These are phyloP conservation scores for Leishmania tropica DNA, from an alignment of 208 protist species.

Conservation along the genomic window DNA sequence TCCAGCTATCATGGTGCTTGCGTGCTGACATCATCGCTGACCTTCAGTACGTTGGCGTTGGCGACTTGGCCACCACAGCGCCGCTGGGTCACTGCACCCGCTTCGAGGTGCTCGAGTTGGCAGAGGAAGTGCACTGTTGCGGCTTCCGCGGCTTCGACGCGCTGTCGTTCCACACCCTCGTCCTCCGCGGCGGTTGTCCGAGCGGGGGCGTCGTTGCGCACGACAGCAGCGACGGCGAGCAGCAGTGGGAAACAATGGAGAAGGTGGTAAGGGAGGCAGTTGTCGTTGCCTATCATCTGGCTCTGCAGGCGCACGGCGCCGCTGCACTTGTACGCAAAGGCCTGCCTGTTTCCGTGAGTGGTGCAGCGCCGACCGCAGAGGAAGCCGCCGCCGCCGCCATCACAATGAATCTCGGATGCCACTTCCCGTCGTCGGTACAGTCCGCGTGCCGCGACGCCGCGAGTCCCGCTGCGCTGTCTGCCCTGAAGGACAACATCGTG, in stretches of 20 bases:
- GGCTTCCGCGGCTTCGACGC: constrained; percentile 24
- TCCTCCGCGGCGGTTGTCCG: constrained; percentile 18
- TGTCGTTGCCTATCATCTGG: constrained; percentile 27
- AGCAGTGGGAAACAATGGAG: constrained; percentile 20
- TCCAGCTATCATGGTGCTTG: constrained; percentile 50
- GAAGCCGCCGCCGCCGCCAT: constrained; percentile 6
- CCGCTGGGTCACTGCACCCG: constrained; percentile 46
- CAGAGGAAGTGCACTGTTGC: constrained; percentile 29
- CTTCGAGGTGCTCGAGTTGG: constrained; percentile 49
- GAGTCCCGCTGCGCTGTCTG: constrained; percentile 7
- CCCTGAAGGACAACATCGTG: constrained; percentile 28
- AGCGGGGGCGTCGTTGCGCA: background rate
- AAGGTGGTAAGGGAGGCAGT: constrained; percentile 21
- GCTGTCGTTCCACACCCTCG: constrained; percentile 28
- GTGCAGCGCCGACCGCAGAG: background rate
- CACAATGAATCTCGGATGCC: constrained; percentile 27
- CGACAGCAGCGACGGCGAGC: background rate
- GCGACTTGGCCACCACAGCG: constrained; percentile 37
- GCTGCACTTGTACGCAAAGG: constrained; percentile 2
- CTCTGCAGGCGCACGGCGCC: constrained; percentile 26
- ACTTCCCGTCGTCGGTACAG: constrained; percentile 15
- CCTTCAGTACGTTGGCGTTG: constrained; percentile 62
- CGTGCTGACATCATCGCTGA: constrained; percentile 57
- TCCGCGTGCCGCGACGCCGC: constrained; percentile 12
- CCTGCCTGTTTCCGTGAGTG: background rate